Evolutionary conservation across 805 yeast species (phyloP), one percentile per base, ranked within the genome.

Genomic region (Saturnispora dispora): DNA sequence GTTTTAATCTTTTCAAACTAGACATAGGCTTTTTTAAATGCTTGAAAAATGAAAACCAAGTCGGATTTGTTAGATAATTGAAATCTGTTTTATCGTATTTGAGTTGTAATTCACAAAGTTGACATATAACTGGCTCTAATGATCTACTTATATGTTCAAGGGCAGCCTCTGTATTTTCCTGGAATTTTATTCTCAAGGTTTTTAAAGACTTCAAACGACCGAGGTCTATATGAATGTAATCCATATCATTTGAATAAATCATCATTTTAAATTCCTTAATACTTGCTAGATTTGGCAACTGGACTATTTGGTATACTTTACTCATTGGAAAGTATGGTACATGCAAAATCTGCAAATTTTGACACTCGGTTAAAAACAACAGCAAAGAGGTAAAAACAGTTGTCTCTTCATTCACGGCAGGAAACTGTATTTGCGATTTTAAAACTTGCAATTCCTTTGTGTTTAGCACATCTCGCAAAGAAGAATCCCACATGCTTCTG

Each of bases 1-100:
- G 41, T 18, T 53, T 55, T 10, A 65, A 45, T 5, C 45, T 45
- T 18, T 45, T 58, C 36, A 65, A 47, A 1, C 46, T 54, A 4
- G 52, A 18, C 36, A 23, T 33, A 2, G 22, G n/a, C 15, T 27
- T 8, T 11, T 17, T 13, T n/a, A 56, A 46, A 3, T 41, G 43
- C 7, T 52, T 47, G 48, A 64, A 64, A 32, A 64, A 61, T n/a
- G 64, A 50, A 36, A 54, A 54, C 68, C 68, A 64, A 13, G 64
- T 55, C 10, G 60, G 58, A 2, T 53, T 51, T 6, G 58, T 46
- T 2, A 48, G 9, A 46, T 62, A 62, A 45, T 63, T 63, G 39
- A 62, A 63, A 27, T 59, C 66, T 4, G 52, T 50, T 45, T 52
- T 57, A 11, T 57, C 50, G 40, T 55, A 58, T 7, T 55, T 55